These are phyloP conservation scores for Lactarius trivialis DNA, from an alignment of 768 basidiomycete genomes.

Conservation along the genomic window DNA sequence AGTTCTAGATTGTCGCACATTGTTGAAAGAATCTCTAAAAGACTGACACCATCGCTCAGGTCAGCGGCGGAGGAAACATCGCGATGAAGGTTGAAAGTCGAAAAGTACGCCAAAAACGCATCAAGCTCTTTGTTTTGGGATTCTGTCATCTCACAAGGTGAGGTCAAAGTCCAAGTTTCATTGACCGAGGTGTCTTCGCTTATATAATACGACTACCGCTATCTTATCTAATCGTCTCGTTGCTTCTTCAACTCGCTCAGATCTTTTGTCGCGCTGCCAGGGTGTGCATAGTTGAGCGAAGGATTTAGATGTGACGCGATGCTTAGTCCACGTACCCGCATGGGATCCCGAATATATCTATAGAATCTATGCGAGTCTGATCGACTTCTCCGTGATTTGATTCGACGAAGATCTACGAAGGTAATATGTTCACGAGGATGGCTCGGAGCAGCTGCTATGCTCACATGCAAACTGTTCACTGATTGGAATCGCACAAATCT, in stretches of 20 bases:
- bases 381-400: constrained; percentile 61
- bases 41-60: constrained; percentile 72
- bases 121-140: constrained; percentile 56
- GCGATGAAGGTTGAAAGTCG: constrained; percentile 60
- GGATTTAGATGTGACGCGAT: neutral
- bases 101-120: constrained; percentile 78
- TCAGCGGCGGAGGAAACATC: constrained; percentile 58
- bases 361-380: constrained; percentile 56
- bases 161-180: neutral
- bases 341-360: constrained; percentile 58
- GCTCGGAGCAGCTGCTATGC: constrained; percentile 24
- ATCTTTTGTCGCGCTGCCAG: constrained; percentile 33
- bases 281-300: neutral
- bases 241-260: constrained; percentile 35
- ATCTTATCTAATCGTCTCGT: constrained; percentile 24
- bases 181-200: neutral
- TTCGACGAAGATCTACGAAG: constrained; percentile 54
- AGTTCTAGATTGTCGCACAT: constrained; percentile 47
- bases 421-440: neutral
- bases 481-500: constrained; percentile 65
- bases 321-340: constrained; percentile 40
- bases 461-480: constrained; percentile 60
- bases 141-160: constrained; percentile 27
- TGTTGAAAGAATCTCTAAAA: constrained; percentile 67
- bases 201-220: neutral